Percentiles rank a stretch among this genome's conserved stretches.
phyloP scores from a whole-genome alignment of 441 rosid genomes.

The Gossypium schwendimanii region DNA sequence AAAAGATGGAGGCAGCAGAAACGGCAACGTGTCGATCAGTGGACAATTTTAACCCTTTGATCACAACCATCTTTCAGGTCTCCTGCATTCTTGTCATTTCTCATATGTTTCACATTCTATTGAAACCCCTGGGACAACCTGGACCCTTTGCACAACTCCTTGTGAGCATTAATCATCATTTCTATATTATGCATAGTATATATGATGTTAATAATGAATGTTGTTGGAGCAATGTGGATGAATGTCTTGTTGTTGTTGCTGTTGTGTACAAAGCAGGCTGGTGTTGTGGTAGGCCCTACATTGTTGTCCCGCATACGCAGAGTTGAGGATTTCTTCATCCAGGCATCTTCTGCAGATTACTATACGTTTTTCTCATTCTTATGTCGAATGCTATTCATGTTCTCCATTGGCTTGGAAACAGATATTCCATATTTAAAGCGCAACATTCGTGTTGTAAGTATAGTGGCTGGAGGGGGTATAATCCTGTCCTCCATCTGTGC shows the following conservation, averaged over 20 bases:
- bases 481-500: slow-evolving; percentile 33
- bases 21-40: not conserved
- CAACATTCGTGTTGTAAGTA: slow-evolving; percentile 35
- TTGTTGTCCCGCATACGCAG: slow-evolving; percentile 39
- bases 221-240: not conserved
- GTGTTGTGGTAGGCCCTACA: slow-evolving; percentile 61
- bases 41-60: slow-evolving; percentile 43
- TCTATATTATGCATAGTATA: not conserved
- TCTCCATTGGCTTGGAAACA: slow-evolving; percentile 67
- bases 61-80: slow-evolving; percentile 43
- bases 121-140: slow-evolving; percentile 65
- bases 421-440: slow-evolving; percentile 52
- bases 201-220: not conserved
- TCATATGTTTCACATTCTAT: slow-evolving; percentile 52
- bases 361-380: slow-evolving; percentile 41
- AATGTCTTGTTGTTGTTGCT: not conserved
- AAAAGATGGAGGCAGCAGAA: slow-evolving; percentile 5
- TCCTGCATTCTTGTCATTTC: slow-evolving; percentile 59
- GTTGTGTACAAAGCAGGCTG: slow-evolving; percentile 46
- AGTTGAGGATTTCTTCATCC: slow-evolving; percentile 42
- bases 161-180: slow-evolving; percentile 23
- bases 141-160: slow-evolving; percentile 71
- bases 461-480: slow-evolving; percentile 31
- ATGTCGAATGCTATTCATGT: slow-evolving; percentile 59
- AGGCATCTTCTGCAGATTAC: slow-evolving; percentile 49